A percentile compares a stretch with the other conserved stretches of the same genome.
Conservation (phyloP, 2,329 filamentous ascomycete genomes). For the Gaeumannomyces sp. region DNA sequence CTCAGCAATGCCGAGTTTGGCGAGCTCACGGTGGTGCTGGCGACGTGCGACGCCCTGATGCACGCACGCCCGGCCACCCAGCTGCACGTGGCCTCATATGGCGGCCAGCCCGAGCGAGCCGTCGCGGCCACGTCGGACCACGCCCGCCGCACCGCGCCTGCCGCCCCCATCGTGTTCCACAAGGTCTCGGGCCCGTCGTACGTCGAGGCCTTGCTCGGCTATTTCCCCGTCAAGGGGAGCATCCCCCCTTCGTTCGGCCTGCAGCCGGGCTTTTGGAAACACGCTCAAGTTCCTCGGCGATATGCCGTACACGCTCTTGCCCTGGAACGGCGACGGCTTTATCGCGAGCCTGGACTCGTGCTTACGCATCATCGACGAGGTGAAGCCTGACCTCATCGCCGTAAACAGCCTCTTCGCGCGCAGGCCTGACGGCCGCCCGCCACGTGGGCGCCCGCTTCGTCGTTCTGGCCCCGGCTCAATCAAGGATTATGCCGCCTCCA, state of each 20-base stretch:
- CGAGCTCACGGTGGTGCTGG: not conserved
- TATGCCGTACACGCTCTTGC: slow-evolving; percentile 18
- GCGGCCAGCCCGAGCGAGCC: not conserved
- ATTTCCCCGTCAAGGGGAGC: not conserved
- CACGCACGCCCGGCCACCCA: not conserved
- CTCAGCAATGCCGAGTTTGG: not conserved
- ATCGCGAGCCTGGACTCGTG: slow-evolving; percentile 31
- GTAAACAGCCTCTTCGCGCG: slow-evolving; percentile 1
- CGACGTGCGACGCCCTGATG: not conserved
- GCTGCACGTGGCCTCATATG: not conserved
- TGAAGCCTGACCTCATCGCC: slow-evolving; percentile 28
- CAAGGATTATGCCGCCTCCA: not conserved
- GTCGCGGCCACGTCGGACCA: not conserved
- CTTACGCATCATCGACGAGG: slow-evolving; percentile 28
- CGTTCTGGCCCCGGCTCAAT: not conserved
- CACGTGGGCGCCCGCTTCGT: not conserved
- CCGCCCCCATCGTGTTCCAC: not conserved
- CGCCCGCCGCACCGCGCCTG: not conserved
- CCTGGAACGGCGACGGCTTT: slow-evolving; percentile 34
- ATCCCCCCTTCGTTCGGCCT: not conserved
- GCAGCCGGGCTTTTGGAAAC: not conserved
- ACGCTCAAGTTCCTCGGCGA: not conserved
- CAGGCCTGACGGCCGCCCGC: not conserved
- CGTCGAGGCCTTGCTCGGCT: not conserved
- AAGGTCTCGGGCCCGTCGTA: not conserved